A percentile compares a stretch with the other conserved stretches of the same genome.
Conservation (phyloP, 192 early-diverging fungal species). For the Rhizoclosmatium sp. region DNA sequence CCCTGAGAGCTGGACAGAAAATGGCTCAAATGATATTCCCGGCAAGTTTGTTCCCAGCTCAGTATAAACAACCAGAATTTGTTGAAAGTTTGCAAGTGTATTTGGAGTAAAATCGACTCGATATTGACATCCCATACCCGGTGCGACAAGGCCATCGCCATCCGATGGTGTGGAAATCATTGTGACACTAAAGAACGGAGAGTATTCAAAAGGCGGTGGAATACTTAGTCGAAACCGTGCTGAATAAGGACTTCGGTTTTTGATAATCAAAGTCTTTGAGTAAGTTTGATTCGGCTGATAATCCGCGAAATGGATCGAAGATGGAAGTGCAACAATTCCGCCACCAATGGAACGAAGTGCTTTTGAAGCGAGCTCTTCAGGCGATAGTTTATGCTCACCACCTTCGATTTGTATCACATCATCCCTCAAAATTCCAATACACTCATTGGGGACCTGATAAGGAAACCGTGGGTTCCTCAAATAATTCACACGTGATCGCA, state of each 20-base stretch:
- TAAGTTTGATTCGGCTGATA: conserved; percentile 57
- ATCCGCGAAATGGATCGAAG: conserved; percentile 48
- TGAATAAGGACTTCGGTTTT: conserved; percentile 51
- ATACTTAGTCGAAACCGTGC: conserved; percentile 50
- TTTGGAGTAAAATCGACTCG: conserved; percentile 53
- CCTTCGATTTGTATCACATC: neutral
- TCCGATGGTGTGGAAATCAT: conserved; percentile 43
- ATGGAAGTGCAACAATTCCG: conserved; percentile 51
- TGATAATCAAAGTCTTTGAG: conserved; percentile 49
- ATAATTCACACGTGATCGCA: conserved; percentile 40
- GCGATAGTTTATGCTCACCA: neutral
- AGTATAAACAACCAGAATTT: conserved; percentile 50
- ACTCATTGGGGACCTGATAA: neutral
- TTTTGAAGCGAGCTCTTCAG: neutral
- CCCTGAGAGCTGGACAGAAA: conserved; percentile 49
- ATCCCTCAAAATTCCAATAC: conserved; percentile 16
- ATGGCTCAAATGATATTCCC: conserved; percentile 13
- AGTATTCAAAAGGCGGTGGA: conserved; percentile 47
- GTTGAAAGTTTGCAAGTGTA: conserved; percentile 48
- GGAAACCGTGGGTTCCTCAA: conserved; percentile 51
- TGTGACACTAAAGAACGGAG: conserved; percentile 44
- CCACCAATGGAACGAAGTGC: conserved; percentile 19
- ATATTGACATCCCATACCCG: conserved; percentile 54
- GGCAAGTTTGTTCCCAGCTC: conserved; percentile 27
- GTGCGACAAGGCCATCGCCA: conserved; percentile 51